These are phyloP conservation scores for Rhizopogon vulgaris DNA, from an alignment of 768 basidiomycete species.

Conservation along the genomic window DNA sequence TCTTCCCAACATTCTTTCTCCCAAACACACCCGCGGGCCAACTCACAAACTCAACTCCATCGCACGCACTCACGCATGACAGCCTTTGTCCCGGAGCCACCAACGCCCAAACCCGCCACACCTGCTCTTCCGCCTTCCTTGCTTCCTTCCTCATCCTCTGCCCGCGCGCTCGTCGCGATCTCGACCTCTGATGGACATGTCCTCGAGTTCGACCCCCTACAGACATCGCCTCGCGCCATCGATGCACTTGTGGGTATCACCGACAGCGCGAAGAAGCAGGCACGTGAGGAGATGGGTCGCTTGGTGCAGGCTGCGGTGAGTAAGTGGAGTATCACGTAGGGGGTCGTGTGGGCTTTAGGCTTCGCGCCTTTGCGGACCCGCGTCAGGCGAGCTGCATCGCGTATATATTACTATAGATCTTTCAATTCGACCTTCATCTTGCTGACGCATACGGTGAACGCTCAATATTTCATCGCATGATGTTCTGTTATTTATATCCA, in stretches of 20 bases:
- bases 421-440: not conserved
- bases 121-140: not conserved
- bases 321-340: slow-evolving; percentile 61
- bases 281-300: slow-evolving; percentile 67
- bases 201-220: slow-evolving; percentile 81
- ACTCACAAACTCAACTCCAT: slow-evolving; percentile 44
- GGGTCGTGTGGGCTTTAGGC: not conserved
- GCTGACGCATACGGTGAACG: not conserved
- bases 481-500: not conserved
- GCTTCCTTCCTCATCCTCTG: slow-evolving; percentile 10
- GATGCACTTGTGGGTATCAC: slow-evolving; percentile 76
- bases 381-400: not conserved
- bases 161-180: slow-evolving; percentile 66
- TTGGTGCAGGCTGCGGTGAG: slow-evolving; percentile 68
- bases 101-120: not conserved
- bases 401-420: not conserved
- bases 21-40: slow-evolving; percentile 36
- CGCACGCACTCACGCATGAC: slow-evolving; percentile 34
- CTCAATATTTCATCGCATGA: not conserved
- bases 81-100: slow-evolving; percentile 10
- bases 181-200: slow-evolving; percentile 75
- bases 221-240: slow-evolving; percentile 63
- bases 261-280: slow-evolving; percentile 78
- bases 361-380: not conserved
- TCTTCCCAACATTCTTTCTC: slow-evolving; percentile 13